phyloP scores from a whole-genome alignment of 805 yeast genomes.

The Nakazawaea wyomingensis region DNA sequence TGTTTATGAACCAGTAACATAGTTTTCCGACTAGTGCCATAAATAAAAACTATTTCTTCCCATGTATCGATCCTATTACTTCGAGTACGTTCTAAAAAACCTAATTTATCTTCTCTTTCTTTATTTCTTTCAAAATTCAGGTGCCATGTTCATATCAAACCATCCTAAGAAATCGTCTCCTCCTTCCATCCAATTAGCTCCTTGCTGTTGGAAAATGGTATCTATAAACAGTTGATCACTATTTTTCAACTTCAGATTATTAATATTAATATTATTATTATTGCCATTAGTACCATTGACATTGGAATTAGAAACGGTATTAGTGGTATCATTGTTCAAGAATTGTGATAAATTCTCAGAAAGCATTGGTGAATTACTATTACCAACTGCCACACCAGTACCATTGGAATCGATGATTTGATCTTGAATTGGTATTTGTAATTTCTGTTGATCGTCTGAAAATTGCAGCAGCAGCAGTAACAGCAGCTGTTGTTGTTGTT shows the following conservation, averaged over 20 bases:
- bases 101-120: neutral
- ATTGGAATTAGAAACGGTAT: no score
- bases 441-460: constrained; percentile 4
- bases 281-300: no score
- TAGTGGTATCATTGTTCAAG: neutral
- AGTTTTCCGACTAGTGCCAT: no score
- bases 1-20: no score
- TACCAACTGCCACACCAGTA: neutral
- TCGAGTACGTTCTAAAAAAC: no score
- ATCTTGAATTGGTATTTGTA: neutral
- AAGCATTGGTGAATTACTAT: neutral
- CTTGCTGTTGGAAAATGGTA: constrained; percentile 72
- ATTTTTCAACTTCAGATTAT: neutral
- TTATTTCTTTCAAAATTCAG: constrained; percentile 39
- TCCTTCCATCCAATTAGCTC: constrained; percentile 81
- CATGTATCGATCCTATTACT: no score
- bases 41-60: no score
- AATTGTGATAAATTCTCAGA: constrained; percentile 3
- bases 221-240: constrained; percentile 32
- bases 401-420: neutral
- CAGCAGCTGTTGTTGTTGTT: neutral
- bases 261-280: no score
- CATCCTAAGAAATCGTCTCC: constrained; percentile 89
- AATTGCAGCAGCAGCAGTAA: neutral
- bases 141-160: constrained; percentile 80